Conservation (phyloP, 768 basidiomycete genomes). For the Mrakia hoshinonis region DNA sequence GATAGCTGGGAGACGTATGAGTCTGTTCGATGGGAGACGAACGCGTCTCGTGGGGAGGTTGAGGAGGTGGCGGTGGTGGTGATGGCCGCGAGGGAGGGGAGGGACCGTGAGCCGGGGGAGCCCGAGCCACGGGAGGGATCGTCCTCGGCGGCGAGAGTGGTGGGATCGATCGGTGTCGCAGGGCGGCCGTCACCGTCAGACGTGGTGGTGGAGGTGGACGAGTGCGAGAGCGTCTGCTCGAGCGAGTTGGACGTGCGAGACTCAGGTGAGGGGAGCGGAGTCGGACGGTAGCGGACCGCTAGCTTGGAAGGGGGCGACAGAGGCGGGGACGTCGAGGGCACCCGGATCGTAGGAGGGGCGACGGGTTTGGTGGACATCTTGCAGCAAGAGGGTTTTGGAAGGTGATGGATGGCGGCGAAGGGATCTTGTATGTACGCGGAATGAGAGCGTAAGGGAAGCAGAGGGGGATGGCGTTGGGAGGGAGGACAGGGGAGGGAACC, state of each 20-base stretch:
- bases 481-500: too few species aligned
- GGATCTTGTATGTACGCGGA: too few species aligned
- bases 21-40: neutral
- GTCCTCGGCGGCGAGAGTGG: too few species aligned
- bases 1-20: neutral
- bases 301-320: neutral
- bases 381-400: neutral
- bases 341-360: neutral
- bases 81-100: neutral
- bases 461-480: neutral
- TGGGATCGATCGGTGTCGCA: too few species aligned
- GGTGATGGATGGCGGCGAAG: neutral
- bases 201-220: neutral
- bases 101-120: too few species aligned
- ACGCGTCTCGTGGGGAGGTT: too few species aligned
- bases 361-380: neutral
- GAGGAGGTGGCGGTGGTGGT: neutral
- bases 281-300: neutral
- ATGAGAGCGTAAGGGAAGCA: neutral
- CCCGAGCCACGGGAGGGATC: too few species aligned
- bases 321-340: neutral
- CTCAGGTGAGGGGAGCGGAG: neutral
- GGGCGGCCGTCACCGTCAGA: neutral
- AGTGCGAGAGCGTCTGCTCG: neutral
- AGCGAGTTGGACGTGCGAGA: neutral